A percentile compares a stretch with the other conserved stretches of the same genome.
Conservation (phyloP, 192 early-diverging fungal genomes). For the Fimicolochytrium jonesii region DNA sequence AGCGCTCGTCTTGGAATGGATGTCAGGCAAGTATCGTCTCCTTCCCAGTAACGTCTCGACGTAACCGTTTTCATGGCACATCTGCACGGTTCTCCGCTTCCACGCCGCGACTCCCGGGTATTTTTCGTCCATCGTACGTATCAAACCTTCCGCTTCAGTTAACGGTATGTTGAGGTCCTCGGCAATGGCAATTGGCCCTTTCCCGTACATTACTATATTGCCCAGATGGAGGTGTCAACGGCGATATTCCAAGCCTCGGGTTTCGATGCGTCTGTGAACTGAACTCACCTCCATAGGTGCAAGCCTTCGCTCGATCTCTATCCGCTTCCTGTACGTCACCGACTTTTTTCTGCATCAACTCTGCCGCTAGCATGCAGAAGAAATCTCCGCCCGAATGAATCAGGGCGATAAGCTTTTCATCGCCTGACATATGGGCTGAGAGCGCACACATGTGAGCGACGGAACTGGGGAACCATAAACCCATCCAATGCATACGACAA, state of each 20-base stretch:
- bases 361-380: slow-evolving; percentile 3
- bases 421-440: slow-evolving; percentile 34
- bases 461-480: too few relatives aligned
- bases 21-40: slow-evolving; percentile 22
- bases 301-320: slow-evolving; percentile 19
- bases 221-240: background rate
- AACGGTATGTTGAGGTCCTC: slow-evolving; percentile 17
- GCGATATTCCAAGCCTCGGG: too few relatives aligned
- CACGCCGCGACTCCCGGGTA: slow-evolving; percentile 11
- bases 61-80: slow-evolving; percentile 26
- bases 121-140: background rate
- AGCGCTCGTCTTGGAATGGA: slow-evolving; percentile 21
- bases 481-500: too few relatives aligned
- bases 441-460: too few relatives aligned
- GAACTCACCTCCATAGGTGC: slow-evolving; percentile 24
- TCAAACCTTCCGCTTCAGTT: slow-evolving; percentile 18
- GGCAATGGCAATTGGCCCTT: slow-evolving; percentile 5
- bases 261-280: too few relatives aligned
- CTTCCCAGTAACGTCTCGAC: slow-evolving; percentile 33
- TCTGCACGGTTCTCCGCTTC: slow-evolving; percentile 3
- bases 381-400: slow-evolving; percentile 9
- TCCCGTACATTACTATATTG: slow-evolving; percentile 30
- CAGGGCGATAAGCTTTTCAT: slow-evolving; percentile 2
- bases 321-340: slow-evolving; percentile 1
- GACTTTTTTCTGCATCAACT: background rate